Conservation (phyloP, 495 filamentous ascomycete genomes). For the Lichenothelia convexa region DNA sequence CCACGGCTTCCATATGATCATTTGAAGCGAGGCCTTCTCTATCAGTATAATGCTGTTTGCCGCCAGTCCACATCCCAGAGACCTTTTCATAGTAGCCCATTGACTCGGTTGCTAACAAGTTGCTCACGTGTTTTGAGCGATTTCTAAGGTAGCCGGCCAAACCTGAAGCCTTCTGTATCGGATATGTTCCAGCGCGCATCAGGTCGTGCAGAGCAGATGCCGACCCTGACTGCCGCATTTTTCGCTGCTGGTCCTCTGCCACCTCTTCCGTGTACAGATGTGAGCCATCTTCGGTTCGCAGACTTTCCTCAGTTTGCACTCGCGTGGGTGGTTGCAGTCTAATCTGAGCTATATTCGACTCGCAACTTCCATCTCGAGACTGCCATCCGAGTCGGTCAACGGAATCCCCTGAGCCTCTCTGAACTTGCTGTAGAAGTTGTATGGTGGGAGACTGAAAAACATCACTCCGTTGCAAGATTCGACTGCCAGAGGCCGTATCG, state of each 20-base stretch:
- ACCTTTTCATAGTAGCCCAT: constrained; percentile 97
- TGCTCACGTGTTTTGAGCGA: constrained; percentile 65
- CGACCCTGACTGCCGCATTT: constrained; percentile 1
- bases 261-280: constrained; percentile 18
- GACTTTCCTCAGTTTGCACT: too few species aligned
- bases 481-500: constrained; percentile 68
- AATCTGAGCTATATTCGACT: too few species aligned
- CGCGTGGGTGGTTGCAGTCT: too few species aligned
- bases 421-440: constrained; percentile 8
- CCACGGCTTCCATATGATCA: constrained; percentile 40
- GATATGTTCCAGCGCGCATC: constrained; percentile 16
- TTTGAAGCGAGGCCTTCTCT: constrained; percentile 48
- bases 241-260: constrained; percentile 6
- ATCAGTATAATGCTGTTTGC: constrained; percentile 73
- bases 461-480: constrained; percentile 71
- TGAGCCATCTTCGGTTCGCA: too few species aligned
- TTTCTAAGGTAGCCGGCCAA: constrained; percentile 69
- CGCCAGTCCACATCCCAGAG: constrained; percentile 91
- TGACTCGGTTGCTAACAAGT: constrained; percentile 70
- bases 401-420: too few species aligned
- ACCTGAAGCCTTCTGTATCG: constrained; percentile 68
- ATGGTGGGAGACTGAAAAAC: constrained; percentile 80
- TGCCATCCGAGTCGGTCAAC: too few species aligned
- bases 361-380: too few species aligned
- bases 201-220: not conserved